phyloP scores from a whole-genome alignment of 495 filamentous ascomycete genomes.

The Bacidia rubella region DNA sequence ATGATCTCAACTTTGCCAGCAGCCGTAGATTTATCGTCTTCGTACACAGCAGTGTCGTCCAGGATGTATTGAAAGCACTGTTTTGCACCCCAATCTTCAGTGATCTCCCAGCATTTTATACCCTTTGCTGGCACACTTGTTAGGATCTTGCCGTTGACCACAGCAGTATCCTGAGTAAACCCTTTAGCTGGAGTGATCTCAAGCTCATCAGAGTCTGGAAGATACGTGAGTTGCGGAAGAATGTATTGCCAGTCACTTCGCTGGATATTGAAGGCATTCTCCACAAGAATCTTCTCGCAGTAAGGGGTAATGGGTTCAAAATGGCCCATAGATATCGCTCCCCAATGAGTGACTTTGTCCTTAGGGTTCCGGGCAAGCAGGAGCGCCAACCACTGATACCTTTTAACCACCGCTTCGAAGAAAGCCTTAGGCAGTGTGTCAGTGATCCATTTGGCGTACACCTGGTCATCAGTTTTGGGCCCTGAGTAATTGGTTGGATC shows the following conservation, averaged over 20 bases:
- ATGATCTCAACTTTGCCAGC: background rate
- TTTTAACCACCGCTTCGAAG: background rate
- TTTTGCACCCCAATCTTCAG: background rate
- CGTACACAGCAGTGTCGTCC: background rate
- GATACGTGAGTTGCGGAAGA: background rate
- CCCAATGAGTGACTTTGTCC: conserved; percentile 1
- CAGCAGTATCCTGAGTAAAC: background rate
- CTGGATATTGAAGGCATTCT: background rate
- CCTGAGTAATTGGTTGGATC: background rate
- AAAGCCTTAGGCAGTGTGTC: background rate
- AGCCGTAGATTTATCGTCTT: background rate
- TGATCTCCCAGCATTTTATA: background rate
- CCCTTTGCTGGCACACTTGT: background rate
- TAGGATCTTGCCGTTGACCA: background rate
- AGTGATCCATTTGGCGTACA: background rate
- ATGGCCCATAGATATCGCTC: background rate
- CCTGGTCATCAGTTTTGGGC: background rate
- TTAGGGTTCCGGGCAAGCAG: background rate
- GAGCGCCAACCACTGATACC: background rate
- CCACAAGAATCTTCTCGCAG: background rate
- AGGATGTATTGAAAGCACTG: background rate
- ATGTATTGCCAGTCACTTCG: background rate
- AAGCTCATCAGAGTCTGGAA: background rate
- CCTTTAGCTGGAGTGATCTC: background rate
- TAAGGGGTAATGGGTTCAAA: background rate